Conservation (phyloP, 2,329 filamentous ascomycete genomes). For the Diaporthe aspalathi region DNA sequence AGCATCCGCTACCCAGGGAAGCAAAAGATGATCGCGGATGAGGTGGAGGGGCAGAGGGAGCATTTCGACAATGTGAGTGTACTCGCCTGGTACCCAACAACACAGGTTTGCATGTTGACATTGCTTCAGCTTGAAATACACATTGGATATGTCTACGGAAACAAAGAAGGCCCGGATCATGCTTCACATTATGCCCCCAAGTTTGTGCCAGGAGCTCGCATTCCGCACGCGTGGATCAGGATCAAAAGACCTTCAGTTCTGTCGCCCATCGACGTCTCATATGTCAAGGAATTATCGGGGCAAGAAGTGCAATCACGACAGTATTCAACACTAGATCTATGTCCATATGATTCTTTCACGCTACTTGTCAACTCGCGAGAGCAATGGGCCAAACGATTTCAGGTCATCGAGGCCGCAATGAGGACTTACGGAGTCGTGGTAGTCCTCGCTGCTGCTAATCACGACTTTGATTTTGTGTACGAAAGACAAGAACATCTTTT, state of each 20-base stretch:
- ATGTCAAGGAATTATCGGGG: constrained; percentile 47
- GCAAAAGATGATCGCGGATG: constrained; percentile 46
- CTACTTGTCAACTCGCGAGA: constrained; percentile 6
- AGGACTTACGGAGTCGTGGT: not conserved
- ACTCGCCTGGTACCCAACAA: no score
- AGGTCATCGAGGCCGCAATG: not conserved
- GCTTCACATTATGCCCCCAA: constrained; percentile 52
- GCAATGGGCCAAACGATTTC: not conserved
- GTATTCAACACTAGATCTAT: constrained; percentile 53
- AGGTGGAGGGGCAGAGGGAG: constrained; percentile 52
- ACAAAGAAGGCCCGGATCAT: constrained; percentile 46
- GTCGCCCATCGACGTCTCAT: constrained; percentile 49
- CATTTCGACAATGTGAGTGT: constrained; percentile 54
- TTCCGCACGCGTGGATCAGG: constrained; percentile 55
- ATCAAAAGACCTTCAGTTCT: constrained; percentile 24
- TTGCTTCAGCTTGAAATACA: constrained; percentile 51
- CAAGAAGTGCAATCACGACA: constrained; percentile 44
- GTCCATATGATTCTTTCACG: constrained; percentile 47
- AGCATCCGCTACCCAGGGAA: constrained; percentile 48
- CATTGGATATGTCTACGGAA: constrained; percentile 57
- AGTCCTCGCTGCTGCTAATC: not conserved
- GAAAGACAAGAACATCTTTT: not conserved
- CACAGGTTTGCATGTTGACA: not conserved
- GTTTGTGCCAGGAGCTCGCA: constrained; percentile 52
- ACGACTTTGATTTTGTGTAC: constrained; percentile 23